Base-by-base conservation (phyloP, 2,329 filamentous ascomycete genomes). In the Annulohypoxylon truncatum region DNA sequence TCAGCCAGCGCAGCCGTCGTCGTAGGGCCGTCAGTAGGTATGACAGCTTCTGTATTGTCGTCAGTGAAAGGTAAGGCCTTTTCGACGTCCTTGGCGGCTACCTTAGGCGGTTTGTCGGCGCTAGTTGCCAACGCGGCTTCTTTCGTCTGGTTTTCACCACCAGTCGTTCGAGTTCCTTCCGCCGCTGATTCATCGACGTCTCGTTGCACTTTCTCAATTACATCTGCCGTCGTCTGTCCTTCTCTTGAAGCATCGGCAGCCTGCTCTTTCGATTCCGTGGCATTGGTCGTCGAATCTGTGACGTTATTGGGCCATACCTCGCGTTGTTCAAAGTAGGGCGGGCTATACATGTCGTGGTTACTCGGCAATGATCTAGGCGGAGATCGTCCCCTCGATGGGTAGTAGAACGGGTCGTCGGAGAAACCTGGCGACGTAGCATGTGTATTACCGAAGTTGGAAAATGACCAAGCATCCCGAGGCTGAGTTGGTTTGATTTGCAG, bases 311-410 rank as follows among this genome's bases (percentile, higher is more conserved):
- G 52, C 76, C 76, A 75, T 24, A 40, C 67, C n/a, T 58, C 68
- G 42, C 69, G 66, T 31, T 57, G 59, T 42, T 60, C 54, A 20
- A 62, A 61, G 46, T 68, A 72, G 20, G 75, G 72, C 18, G 76
- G 73, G 24, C 79, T 77, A 62, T 76, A 77, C 48, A 75, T 73
- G 48, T 79, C 82, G 55, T 77, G 75, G 64, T 83, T 79, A 63
- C 79, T 83, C 18, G 83, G 82, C 33, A 82, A 73, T 10, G 83
- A 83, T 40, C 84, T 86, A 0, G 85, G 84, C 1, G 85, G 85
- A 22, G 85, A 88, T 28, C 85, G 81, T 4, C 85, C 85, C 46
- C 85, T 79, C 9, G 78, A 79, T 4, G 83, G 82, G 68, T 82
- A 84, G 70, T 82, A 79, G 69, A 75, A 82, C 1, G 79, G 76